Percentiles rank a stretch among this genome's conserved stretches.
Evolutionary conservation across 176 grass and related monocot genomes (phyloP).

Genomic region (Bonia amplexicaulis): DNA sequence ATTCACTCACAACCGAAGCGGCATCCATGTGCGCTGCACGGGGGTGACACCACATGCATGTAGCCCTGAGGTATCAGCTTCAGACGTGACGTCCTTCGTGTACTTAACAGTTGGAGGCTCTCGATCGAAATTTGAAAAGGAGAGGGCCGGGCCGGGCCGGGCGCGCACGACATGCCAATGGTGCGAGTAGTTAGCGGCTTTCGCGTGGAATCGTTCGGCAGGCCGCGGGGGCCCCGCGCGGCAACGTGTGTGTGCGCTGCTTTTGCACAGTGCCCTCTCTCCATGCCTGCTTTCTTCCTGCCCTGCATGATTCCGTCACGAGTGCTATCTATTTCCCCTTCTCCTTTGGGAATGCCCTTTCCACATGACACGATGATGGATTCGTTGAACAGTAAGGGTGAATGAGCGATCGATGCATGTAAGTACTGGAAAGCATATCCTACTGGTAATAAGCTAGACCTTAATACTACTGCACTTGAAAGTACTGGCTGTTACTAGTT

Average conservation of each 20-base stretch:
- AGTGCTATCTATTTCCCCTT: neutral
- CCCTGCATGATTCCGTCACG: neutral
- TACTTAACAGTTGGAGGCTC: conserved; percentile 21
- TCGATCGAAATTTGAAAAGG: conserved; percentile 23
- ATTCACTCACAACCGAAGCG: neutral
- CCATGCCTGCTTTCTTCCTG: neutral
- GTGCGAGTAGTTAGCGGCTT: conserved; percentile 17
- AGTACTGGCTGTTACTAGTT: neutral
- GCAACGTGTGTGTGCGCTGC: neutral
- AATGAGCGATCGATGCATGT: neutral
- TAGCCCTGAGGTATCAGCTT: conserved; percentile 12
- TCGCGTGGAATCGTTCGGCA: conserved; percentile 37
- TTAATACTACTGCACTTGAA: neutral
- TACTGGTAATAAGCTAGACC: neutral
- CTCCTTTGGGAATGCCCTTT: neutral
- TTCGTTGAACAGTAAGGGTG: neutral
- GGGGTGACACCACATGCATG: neutral
- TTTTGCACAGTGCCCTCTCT: conserved; percentile 9
- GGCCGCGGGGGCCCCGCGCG: neutral
- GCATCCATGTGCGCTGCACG: neutral
- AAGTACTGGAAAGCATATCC: neutral
- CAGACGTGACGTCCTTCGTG: conserved; percentile 6
- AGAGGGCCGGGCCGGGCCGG: too few species aligned
- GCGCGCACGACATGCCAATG: conserved; percentile 14
- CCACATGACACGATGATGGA: neutral